Conservation (phyloP, 495 filamentous ascomycete species). For the Aspergillus egyptiacus region DNA sequence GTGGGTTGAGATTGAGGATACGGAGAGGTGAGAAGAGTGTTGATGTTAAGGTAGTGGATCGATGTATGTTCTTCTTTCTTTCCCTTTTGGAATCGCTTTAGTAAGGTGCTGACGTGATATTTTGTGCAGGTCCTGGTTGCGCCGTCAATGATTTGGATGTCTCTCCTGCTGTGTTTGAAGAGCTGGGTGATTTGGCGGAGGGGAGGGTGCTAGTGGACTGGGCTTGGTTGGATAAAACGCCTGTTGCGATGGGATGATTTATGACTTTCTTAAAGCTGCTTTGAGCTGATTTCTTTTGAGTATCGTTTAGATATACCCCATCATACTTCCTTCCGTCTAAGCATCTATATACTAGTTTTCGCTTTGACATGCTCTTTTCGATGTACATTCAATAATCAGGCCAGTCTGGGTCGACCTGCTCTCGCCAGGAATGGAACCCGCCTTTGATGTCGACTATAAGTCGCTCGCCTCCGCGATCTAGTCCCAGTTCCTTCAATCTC, state of each 20-base stretch:
- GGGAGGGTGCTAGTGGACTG: constrained; percentile 60
- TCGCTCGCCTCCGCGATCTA: constrained; percentile 50
- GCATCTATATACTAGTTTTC: neutral
- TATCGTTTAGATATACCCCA: constrained; percentile 6
- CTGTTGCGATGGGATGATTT: constrained; percentile 13
- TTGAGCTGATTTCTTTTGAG: constrained; percentile 1
- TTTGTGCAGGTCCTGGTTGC: constrained; percentile 45
- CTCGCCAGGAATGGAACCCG: constrained; percentile 78
- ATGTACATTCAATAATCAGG: constrained; percentile 50
- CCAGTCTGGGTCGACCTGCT: constrained; percentile 65
- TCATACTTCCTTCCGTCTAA: constrained; percentile 6
- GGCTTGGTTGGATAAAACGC: constrained; percentile 54
- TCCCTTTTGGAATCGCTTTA: neutral
- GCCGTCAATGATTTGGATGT: constrained; percentile 61
- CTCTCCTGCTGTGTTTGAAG: constrained; percentile 52
- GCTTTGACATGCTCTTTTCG: neutral
- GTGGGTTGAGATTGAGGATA: constrained; percentile 54
- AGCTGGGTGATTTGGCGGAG: constrained; percentile 47
- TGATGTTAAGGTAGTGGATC: constrained; percentile 68
- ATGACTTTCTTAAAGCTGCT: neutral
- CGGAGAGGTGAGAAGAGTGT: constrained; percentile 45
- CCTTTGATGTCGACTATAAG: constrained; percentile 73
- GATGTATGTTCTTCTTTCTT: constrained; percentile 44
- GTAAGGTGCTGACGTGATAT: neutral
- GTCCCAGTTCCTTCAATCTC: constrained; percentile 60